Evolutionary conservation across 495 filamentous ascomycete genomes (phyloP), one percentile per base, ranked within the genome.

Genomic region (Penicillium cosmopolitanum): DNA sequence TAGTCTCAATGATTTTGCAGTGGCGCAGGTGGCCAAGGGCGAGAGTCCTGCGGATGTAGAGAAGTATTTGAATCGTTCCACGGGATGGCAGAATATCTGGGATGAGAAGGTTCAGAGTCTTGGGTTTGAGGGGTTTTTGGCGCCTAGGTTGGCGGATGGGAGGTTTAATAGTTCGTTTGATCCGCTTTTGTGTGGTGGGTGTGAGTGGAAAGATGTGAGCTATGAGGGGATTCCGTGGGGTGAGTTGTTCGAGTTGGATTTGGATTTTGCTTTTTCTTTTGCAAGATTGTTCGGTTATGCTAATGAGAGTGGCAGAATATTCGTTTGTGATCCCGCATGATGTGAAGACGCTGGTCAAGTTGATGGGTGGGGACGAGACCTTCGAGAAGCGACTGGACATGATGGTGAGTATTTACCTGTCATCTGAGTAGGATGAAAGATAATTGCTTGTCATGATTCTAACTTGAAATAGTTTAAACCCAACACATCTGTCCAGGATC

Each of bases 1-100:
- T 69, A 82, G 83, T 48, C 88, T 90, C 55, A 87, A 90, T 70
- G 89, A 92, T 69, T 92, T 88, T 66, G 82, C 81, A 43, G 81
- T 92, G 43, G 75, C 85, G 11, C 82, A 88, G 62, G 82, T 90
- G 57, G 82, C 87, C 40, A 80, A 85, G 51, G 75, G 87, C 4
- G 82, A 81, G 15, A 82, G 80, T 53, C 69, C 66, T 0, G 80
- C 83, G 57, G 84, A 88, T 46, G 71, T 74, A 40, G 64, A 73
- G 44, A 89, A 87, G 57, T 89, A 89, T 67, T 67, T 76, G 40
- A 70, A 72, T 34, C 81, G 86, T 18, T 82, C 84, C 62, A 75
- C 73, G 8, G 85, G 87, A 53, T 91, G 88, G 88, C 76, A 82
- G 68, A 87, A 85, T 56, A 79, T 90, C 35, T 90, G 81, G 80